phyloP scores from a whole-genome alignment of 2,329 filamentous ascomycete species.

The Fonsecaea multimorphosa region DNA sequence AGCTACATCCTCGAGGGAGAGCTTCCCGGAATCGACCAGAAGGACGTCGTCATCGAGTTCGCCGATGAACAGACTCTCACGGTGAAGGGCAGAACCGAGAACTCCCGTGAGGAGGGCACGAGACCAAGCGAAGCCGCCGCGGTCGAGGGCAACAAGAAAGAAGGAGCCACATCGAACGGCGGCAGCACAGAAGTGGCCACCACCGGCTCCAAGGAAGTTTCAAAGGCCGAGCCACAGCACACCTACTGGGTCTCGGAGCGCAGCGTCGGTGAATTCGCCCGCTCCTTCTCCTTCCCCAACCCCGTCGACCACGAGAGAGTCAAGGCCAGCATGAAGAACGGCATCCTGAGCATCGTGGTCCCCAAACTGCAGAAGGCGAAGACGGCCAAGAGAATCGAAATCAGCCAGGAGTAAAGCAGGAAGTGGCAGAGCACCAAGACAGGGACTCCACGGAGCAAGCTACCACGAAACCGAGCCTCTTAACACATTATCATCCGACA shows the following conservation, averaged over 20 bases:
- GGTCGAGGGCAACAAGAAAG: constrained; percentile 17
- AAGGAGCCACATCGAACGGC: constrained; percentile 28
- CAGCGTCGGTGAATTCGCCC: constrained; percentile 64
- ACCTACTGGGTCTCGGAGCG: constrained; percentile 68
- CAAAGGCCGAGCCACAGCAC: constrained; percentile 44
- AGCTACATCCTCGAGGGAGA: constrained; percentile 58
- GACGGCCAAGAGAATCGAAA: constrained; percentile 27
- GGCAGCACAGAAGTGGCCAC: constrained; percentile 40
- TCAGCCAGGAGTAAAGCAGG: constrained; percentile 25
- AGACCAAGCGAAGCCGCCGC: constrained; percentile 1
- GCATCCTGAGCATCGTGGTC: constrained; percentile 63
- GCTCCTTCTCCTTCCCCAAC: constrained; percentile 64
- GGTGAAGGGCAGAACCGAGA: constrained; percentile 53
- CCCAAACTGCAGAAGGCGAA: constrained; percentile 59
- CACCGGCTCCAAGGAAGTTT: constrained; percentile 39
- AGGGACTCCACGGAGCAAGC: background rate
- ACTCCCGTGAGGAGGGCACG: constrained; percentile 42
- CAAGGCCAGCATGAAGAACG: constrained; percentile 67
- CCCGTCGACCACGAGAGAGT: constrained; percentile 66
- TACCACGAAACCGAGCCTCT: background rate
- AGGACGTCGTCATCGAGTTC: constrained; percentile 56
- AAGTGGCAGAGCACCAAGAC: background rate
- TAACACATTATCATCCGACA: too few relatives aligned
- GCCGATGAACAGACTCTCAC: constrained; percentile 54
- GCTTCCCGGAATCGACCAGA: constrained; percentile 54